phyloP scores from a whole-genome alignment of 371 early-diverging fungal species.

The Mortierella sp. region DNA sequence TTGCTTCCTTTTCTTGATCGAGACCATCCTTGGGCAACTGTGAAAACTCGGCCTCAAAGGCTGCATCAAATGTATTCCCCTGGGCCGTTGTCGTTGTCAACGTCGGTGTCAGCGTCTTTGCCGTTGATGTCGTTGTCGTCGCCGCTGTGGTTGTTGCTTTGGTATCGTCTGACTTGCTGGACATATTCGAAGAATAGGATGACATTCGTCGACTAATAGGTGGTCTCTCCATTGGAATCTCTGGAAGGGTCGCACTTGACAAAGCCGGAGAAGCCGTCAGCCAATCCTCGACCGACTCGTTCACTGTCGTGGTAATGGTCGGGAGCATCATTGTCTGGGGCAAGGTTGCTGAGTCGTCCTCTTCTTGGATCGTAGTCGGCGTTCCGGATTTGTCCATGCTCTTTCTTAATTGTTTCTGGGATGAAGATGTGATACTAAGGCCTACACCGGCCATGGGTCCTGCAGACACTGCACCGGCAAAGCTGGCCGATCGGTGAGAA shows the following conservation, averaged over 20 bases:
- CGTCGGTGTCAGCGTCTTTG: not conserved
- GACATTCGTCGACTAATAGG: no score
- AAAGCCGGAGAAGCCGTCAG: not conserved
- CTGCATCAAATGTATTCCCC: no score
- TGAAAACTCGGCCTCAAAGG: no score
- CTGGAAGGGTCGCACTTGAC: not conserved
- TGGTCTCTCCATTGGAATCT: no score
- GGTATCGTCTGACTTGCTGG: not conserved
- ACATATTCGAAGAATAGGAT: not conserved
- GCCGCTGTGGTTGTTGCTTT: not conserved
- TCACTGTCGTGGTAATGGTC: not conserved
- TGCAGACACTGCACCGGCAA: slow-evolving; percentile 3
- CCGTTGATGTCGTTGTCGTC: not conserved
- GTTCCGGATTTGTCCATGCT: no score
- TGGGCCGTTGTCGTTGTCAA: not conserved
- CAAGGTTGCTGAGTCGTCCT: not conserved
- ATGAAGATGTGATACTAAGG: not conserved
- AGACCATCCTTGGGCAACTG: not conserved
- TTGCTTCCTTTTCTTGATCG: not conserved
- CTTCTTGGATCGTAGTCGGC: not conserved
- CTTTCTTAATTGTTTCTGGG: not conserved
- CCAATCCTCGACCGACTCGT: slow-evolving; percentile 5
- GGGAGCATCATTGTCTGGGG: not conserved
- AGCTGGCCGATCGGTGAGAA: slow-evolving; percentile 22
- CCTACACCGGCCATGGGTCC: not conserved